Percentiles rank a stretch among this genome's conserved stretches.
Conservation (phyloP, 192 early-diverging fungal genomes). For the Geosiphon pyriformis region DNA sequence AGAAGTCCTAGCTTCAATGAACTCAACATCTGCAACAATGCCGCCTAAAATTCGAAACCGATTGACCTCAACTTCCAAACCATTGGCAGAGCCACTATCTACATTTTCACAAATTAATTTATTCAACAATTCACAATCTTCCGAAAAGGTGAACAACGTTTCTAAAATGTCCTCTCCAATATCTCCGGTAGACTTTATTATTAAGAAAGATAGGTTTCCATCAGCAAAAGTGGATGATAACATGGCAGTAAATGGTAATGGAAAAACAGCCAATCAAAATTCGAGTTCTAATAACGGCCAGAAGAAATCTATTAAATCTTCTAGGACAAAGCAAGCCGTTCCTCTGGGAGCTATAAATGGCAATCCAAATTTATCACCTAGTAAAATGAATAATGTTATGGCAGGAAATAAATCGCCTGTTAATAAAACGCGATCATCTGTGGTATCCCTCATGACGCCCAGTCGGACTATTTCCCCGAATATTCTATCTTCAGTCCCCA, state of each 20-base stretch:
- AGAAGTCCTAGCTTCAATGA: slow-evolving; percentile 19
- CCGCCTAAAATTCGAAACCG: slow-evolving; percentile 15
- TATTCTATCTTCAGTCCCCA: neutral
- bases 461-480: slow-evolving; percentile 1
- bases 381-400: neutral
- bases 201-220: neutral
- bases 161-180: no score
- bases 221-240: neutral
- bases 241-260: neutral
- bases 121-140: no score
- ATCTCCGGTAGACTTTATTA: no score
- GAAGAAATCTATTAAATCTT: no score
- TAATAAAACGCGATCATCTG: neutral
- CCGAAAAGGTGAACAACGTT: no score
- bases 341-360: neutral
- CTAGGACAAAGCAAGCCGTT: neutral
- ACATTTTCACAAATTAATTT: neutral
- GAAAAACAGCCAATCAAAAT: neutral
- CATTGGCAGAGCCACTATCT: neutral
- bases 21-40: slow-evolving; percentile 2
- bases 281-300: neutral
- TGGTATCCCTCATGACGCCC: neutral
- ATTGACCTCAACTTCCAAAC: neutral
- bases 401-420: neutral
- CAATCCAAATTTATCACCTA: neutral